phyloP scores from a whole-genome alignment of 116 monocot species.

The Dioscorea cayenensis region DNA sequence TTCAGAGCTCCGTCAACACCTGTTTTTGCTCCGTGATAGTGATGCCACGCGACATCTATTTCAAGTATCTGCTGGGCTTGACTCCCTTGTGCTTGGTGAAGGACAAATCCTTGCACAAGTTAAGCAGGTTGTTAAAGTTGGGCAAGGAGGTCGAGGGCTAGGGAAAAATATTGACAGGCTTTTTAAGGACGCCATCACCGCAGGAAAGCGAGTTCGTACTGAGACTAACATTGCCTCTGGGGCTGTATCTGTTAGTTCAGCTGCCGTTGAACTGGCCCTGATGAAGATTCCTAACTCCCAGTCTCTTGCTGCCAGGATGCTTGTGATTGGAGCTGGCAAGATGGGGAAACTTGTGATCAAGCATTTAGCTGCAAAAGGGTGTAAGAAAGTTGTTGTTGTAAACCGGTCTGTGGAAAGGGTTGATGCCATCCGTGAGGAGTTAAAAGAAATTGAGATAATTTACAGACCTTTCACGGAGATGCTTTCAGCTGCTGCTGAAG shows the following conservation, averaged over 20 bases:
- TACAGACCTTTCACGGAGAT: conserved; percentile 81
- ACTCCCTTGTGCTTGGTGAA: conserved; percentile 94
- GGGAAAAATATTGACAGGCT: conserved; percentile 94
- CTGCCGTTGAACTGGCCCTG: conserved; percentile 92
- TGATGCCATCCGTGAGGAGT: conserved; percentile 63
- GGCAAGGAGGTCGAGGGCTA: conserved; percentile 61
- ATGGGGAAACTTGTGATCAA: conserved; percentile 99
- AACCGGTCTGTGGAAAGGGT: conserved; percentile 78
- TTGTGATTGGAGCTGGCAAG: conserved; percentile 94
- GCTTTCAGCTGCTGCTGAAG: conserved; percentile 68
- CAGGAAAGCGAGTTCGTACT: conserved; percentile 78
- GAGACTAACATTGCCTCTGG: conserved; percentile 96
- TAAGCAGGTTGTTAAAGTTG: conserved; percentile 86
- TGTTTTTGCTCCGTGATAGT: conserved; percentile 83
- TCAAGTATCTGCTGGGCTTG: conserved; percentile 91
- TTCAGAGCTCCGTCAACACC: conserved; percentile 75
- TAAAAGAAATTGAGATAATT: conserved; percentile 69
- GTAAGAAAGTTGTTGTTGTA: conserved; percentile 69
- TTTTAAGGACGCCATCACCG: conserved; percentile 92
- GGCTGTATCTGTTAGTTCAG: conserved; percentile 97
- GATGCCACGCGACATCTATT: conserved; percentile 94
- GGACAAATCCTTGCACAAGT: conserved; percentile 93
- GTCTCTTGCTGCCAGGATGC: conserved; percentile 59
- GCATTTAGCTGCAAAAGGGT: conserved; percentile 88
- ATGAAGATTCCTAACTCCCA: conserved; percentile 74